Conservation (phyloP, 352 stramenopile genomes). For the Globisporangium recalcitrans region DNA sequence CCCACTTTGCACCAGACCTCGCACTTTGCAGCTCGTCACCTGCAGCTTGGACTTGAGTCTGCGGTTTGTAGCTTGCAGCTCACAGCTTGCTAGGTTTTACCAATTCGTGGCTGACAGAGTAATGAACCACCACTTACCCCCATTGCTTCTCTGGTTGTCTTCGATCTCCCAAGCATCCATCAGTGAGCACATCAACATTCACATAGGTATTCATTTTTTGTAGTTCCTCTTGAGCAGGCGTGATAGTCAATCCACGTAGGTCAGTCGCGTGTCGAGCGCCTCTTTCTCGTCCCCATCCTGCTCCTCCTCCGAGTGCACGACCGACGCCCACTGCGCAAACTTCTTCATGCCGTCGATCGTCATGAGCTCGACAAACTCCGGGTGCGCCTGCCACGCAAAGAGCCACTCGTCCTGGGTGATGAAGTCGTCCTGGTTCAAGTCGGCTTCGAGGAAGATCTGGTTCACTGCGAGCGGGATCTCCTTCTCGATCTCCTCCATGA, state of each 20-base stretch:
- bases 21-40: too few species aligned
- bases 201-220: not conserved
- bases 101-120: too few species aligned
- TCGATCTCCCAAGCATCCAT: too few species aligned
- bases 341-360: slow-evolving; percentile 86
- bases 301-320: slow-evolving; percentile 34
- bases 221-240: not conserved
- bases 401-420: slow-evolving; percentile 80
- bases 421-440: slow-evolving; percentile 73
- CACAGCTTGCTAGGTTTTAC: too few species aligned
- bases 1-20: too few species aligned
- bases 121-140: too few species aligned
- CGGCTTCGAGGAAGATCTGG: slow-evolving; percentile 76
- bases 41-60: too few species aligned
- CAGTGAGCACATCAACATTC: not conserved
- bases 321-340: slow-evolving; percentile 69
- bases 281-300: slow-evolving; percentile 29
- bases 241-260: slow-evolving; percentile 39
- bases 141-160: too few species aligned
- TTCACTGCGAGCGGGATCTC: slow-evolving; percentile 82
- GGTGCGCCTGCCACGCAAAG: slow-evolving; percentile 72
- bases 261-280: slow-evolving; percentile 43
- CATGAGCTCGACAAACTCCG: slow-evolving; percentile 80
- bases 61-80: too few species aligned
- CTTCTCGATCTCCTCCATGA: slow-evolving; percentile 77